Conservation (phyloP, 441 rosid species). For the Erodium texanum region DNA sequence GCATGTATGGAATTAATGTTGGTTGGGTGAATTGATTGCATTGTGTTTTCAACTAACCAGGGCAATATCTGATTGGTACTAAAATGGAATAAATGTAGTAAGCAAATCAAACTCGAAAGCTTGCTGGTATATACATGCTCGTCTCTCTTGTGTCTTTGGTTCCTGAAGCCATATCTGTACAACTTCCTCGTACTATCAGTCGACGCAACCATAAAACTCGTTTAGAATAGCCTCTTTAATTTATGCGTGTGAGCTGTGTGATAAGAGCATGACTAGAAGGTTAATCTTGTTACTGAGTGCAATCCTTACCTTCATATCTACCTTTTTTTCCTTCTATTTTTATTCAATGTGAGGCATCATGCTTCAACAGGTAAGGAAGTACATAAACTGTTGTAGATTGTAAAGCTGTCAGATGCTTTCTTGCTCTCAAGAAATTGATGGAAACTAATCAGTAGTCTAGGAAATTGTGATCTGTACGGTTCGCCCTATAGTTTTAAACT, state of each 20-base stretch:
- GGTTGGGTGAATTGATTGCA: background rate
- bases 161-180: background rate
- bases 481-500: background rate
- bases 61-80: background rate
- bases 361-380: background rate
- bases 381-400: constrained; percentile 1
- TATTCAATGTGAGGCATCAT: no score
- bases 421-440: background rate
- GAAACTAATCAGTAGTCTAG: background rate
- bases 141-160: background rate
- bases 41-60: background rate
- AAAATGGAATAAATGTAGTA: constrained; percentile 5
- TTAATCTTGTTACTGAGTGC: no score
- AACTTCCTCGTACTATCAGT: background rate
- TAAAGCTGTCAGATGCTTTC: background rate
- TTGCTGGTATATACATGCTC: background rate
- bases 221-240: background rate
- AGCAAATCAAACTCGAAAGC: background rate
- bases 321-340: background rate
- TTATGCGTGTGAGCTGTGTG: background rate
- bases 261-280: background rate
- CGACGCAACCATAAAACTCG: background rate
- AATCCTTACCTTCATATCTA: background rate
- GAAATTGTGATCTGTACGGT: background rate
- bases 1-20: background rate